Percentiles rank a stretch among this genome's conserved stretches.
phyloP scores from a whole-genome alignment of 305 asterid species.

The Fraxinus ornus region DNA sequence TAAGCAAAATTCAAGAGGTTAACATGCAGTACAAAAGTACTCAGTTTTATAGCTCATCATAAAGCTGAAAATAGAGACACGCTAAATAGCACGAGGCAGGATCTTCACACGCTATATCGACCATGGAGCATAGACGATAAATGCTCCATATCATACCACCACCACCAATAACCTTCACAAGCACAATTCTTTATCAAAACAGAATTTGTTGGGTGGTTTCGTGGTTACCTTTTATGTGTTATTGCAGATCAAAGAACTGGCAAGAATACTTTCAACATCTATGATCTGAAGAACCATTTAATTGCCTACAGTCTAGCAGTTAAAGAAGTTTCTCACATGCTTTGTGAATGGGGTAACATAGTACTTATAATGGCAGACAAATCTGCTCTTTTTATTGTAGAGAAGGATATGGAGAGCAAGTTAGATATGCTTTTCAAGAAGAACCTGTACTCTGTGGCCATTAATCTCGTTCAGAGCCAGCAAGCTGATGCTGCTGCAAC shows the following conservation, averaged over 20 bases:
- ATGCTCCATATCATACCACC: no score
- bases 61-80: background rate
- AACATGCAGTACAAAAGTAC: background rate
- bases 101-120: slow-evolving; percentile 58
- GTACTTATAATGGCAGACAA: slow-evolving; percentile 79
- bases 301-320: slow-evolving; percentile 82
- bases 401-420: slow-evolving; percentile 99
- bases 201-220: slow-evolving; percentile 90
- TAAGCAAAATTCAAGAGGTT: slow-evolving; percentile 10
- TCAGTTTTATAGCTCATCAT: background rate
- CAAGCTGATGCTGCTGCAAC: slow-evolving; percentile 98
- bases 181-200: slow-evolving; percentile 34
- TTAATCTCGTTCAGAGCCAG: slow-evolving; percentile 92
- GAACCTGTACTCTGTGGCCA: slow-evolving; percentile 88
- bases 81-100: background rate
- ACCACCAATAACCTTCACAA: no score
- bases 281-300: slow-evolving; percentile 88
- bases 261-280: slow-evolving; percentile 67
- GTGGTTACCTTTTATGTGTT: slow-evolving; percentile 92
- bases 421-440: slow-evolving; percentile 97
- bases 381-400: slow-evolving; percentile 74
- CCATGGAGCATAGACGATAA: background rate
- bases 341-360: slow-evolving; percentile 95
- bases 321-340: slow-evolving; percentile 84
- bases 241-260: slow-evolving; percentile 82